Base-by-base conservation (phyloP, 2,329 filamentous ascomycete genomes). In the Chaetomiaceae sp. region DNA sequence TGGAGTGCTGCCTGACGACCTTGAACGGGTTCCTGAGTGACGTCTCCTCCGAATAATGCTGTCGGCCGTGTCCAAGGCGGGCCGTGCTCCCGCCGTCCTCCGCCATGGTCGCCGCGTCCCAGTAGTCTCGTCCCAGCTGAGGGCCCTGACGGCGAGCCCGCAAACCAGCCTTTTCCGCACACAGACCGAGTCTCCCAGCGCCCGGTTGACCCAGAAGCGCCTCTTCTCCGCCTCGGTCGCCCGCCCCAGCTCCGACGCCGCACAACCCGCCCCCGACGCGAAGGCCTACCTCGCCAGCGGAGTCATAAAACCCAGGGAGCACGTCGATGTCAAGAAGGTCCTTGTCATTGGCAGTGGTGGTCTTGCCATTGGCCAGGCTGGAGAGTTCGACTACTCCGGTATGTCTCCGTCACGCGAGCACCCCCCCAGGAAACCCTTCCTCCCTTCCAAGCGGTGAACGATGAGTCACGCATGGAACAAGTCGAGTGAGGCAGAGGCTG, bases 361-460 rank as follows among this genome's bases (percentile, higher is more conserved):
- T 71, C 79, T 97, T 62, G 89, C 89, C 68, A 97, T 97, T 81
- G 92, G 92, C 58, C 92, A 97, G 73, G 92, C 92, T 59, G 92
- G 92, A 74, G 92, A 97, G 75, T 97, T 97, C 65, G 92, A 97
- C 73, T 97, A 97, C 72, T 97, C 93, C 70, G 92, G 90, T 95
- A 77, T 60, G 84, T 78, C 57, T 33, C 31, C 14, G 45, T 44
- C 42, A 41, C 40, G 44, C 41, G 35, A 51, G 39, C n/a, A 40
- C 40, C 17, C 6, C 33, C 38, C 17, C 12, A 17, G 5, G 14
- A 35, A 35, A 35, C 33, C 12, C n/a, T n/a, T 20, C 21, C 14
- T 21, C 16, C 23, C 37, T 10, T 12, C 25, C 21, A 19, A 40
- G 53, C 48, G 56, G 46, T 55, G 51, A 56, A 51, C 20, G 39